Percentiles rank a stretch among this genome's conserved stretches.
These are phyloP conservation scores for Pseudovirgaria hyperparasitica DNA, from an alignment of 2,329 filamentous ascomycete species.

Conservation along the genomic window DNA sequence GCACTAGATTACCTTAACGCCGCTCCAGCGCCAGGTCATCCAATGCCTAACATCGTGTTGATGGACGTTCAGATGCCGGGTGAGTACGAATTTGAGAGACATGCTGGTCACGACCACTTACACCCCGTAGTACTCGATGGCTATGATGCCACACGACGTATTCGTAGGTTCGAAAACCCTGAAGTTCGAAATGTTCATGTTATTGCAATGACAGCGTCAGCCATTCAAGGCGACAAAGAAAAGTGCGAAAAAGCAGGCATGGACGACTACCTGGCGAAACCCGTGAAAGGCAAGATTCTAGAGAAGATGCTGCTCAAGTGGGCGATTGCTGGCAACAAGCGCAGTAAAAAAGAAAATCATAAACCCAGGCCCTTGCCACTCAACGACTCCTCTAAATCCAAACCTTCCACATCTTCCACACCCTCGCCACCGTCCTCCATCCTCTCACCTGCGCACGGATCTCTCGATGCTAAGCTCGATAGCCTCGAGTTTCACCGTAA, in stretches of 20 bases:
- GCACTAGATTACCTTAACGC: constrained; percentile 57
- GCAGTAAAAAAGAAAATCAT: constrained; percentile 16
- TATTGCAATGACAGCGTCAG: constrained; percentile 70
- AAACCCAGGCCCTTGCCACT: constrained; percentile 10
- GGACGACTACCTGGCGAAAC: constrained; percentile 65
- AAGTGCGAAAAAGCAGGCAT: constrained; percentile 63
- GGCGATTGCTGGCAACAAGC: constrained; percentile 35
- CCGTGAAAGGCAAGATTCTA: constrained; percentile 54
- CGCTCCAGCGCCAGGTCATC: constrained; percentile 36
- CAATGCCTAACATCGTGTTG: constrained; percentile 59
- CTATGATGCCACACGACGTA: constrained; percentile 61
- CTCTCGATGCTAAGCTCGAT: constrained; percentile 15
- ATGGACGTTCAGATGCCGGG: constrained; percentile 73
- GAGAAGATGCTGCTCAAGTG: constrained; percentile 62
- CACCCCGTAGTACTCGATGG: constrained; percentile 55
- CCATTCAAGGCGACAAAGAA: constrained; percentile 63
- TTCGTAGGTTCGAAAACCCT: constrained; percentile 51
- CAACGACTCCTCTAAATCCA: constrained; percentile 7
- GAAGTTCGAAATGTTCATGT: constrained; percentile 52
- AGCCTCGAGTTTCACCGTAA: constrained; percentile 22
- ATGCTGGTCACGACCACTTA: constrained; percentile 13
- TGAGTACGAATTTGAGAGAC: constrained; percentile 31
- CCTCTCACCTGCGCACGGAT: constrained; percentile 8
- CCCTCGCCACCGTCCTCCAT: background rate
- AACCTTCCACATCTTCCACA: constrained; percentile 10